phyloP scores from a whole-genome alignment of 1,139 yeast species.

The Debaryomyces robertsiae region DNA sequence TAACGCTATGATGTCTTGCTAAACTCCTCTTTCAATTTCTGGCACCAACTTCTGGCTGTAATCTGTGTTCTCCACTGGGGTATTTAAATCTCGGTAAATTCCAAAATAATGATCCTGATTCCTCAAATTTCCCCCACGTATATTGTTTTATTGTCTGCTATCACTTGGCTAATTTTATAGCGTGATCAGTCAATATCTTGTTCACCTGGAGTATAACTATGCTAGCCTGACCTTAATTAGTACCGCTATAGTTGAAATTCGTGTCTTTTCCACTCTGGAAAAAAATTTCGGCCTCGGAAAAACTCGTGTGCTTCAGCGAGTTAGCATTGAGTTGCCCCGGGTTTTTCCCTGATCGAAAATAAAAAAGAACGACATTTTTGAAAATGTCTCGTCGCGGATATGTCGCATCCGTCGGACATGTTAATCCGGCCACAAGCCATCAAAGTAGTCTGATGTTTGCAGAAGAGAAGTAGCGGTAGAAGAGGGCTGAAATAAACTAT shows the following conservation, averaged over 20 bases:
- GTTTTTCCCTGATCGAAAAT: too few relatives aligned
- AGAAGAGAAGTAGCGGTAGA: not conserved
- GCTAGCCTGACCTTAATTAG: not conserved
- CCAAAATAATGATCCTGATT: too few relatives aligned
- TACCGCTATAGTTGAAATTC: not conserved
- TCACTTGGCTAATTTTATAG: too few relatives aligned
- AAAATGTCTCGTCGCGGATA: constrained; percentile 17
- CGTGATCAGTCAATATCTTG: too few relatives aligned
- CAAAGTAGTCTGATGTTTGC: not conserved
- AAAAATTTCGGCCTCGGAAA: constrained; percentile 10
- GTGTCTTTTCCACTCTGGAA: constrained; percentile 5
- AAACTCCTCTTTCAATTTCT: too few relatives aligned
- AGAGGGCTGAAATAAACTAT: constrained; percentile 1
- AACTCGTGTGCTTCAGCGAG: constrained; percentile 1
- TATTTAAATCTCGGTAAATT: too few relatives aligned
- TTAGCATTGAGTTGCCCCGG: not conserved
- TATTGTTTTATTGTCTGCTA: too few relatives aligned
- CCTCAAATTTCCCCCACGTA: too few relatives aligned
- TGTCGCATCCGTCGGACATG: constrained; percentile 25
- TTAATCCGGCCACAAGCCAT: constrained; percentile 10
- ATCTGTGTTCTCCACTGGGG: too few relatives aligned
- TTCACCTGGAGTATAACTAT: too few relatives aligned
- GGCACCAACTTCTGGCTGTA: too few relatives aligned
- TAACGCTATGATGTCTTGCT: too few relatives aligned
- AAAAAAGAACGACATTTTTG: constrained; percentile 6